Base-by-base conservation (phyloP, 768 basidiomycete species). In the Suillus decipiens region DNA sequence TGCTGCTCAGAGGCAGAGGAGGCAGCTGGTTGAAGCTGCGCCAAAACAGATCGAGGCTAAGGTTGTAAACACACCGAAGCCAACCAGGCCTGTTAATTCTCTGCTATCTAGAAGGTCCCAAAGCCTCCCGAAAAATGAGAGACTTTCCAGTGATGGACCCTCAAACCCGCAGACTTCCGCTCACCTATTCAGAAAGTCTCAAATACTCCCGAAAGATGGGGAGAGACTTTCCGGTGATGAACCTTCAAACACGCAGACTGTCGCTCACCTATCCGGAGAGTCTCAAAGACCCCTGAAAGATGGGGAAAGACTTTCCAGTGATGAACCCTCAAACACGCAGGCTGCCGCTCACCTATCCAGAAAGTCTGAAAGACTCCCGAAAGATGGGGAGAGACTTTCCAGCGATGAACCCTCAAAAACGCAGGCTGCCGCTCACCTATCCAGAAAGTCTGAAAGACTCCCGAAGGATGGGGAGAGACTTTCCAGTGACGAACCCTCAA, bases 1-100 rank as follows among this genome's bases (percentile, higher is more conserved):
- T 24, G 59, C 19, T 39, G 41, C 61, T 24, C 39, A 60, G 57
- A 34, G 61, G 41, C 54, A 59, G 24, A 61, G 33, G 24, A 37
- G 54, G 39, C 24, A 19, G 24, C 39, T 41, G 17, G 24, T 17
- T 28, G 56, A 57, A 28, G 56, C 39, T 41, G 24, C 24, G 10
- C 24, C 17, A 14, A 53, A 59, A 59, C 1, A 34, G 24, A 28
- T 24, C 4, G 17, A 59, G 6, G 28, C 53, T 31, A 41, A 24
- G 17, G 39, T 41, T 31, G 9, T 14, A 31, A 14, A 56, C 8
- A 31, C 53, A 15, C 14, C 55, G 17, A n/a, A 37, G 24, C 19
- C 54, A 37, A 5, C 54, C 8, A 15, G 36, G n/a, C 12, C 58
- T 54, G 2, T 28, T 42, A 0, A 22, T 54, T 43, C 58, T 12